Percentiles rank a stretch among this genome's conserved stretches.
Conservation (phyloP, 169 alveolate species). For the Cryptosporidium parvum region DNA sequence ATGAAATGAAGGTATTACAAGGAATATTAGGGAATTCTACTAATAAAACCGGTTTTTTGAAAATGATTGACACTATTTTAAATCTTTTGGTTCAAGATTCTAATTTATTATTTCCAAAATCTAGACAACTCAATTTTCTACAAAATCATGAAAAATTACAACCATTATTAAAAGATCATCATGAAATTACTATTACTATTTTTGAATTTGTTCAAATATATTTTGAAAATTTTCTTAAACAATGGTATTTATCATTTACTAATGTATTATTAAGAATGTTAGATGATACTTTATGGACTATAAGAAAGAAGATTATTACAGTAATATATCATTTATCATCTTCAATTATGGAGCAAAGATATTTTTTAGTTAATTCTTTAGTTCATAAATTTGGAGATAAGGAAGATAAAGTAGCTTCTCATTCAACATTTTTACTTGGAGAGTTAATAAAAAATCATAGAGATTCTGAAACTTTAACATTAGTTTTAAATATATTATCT, state of each 20-base stretch:
- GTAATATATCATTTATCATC: constrained; percentile 22
- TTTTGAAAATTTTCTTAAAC: constrained; percentile 54
- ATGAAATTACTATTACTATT: constrained; percentile 3
- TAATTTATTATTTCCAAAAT: constrained; percentile 11
- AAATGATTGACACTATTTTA: constrained; percentile 41
- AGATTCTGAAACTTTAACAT: neutral
- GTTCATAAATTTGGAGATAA: constrained; percentile 69
- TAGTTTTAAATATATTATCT: constrained; percentile 34
- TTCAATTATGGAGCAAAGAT: constrained; percentile 32
- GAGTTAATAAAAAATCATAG: constrained; percentile 6
- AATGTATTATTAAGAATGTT: constrained; percentile 20
- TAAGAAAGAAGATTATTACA: constrained; percentile 45
- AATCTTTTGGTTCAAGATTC: neutral
- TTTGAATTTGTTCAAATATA: constrained; percentile 60
- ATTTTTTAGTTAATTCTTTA: constrained; percentile 17
- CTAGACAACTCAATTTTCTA: constrained; percentile 4
- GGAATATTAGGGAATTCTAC: neutral
- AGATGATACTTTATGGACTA: constrained; percentile 63
- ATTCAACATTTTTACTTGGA: constrained; percentile 51
- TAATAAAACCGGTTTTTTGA: constrained; percentile 52
- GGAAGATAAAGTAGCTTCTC: constrained; percentile 67
- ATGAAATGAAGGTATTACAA: constrained; percentile 17
- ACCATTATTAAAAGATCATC: constrained; percentile 1
- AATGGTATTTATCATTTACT: constrained; percentile 46
- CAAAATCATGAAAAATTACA: constrained; percentile 1